phyloP scores from a whole-genome alignment of 148 eudicot species.

The Cornus florida region DNA sequence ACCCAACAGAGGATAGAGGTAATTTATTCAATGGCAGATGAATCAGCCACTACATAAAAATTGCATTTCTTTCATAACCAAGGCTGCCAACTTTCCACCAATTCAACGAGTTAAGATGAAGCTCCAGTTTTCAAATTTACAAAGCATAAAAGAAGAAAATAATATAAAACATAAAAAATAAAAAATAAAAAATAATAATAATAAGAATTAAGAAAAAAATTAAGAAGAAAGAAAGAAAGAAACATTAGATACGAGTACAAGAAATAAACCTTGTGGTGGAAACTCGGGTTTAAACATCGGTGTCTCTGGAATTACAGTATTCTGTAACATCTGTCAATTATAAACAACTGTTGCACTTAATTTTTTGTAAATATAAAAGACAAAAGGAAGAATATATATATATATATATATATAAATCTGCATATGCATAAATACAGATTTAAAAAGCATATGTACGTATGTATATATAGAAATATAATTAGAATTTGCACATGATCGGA shows the following conservation, averaged over 20 bases:
- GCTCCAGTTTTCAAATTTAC: neutral
- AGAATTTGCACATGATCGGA: conserved; percentile 13
- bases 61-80: neutral
- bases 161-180: neutral
- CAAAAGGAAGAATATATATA: neutral
- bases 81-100: neutral
- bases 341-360: neutral
- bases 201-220: no score
- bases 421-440: neutral
- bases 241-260: neutral
- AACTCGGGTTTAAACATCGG: conserved; percentile 94
- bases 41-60: neutral
- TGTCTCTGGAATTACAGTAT: conserved; percentile 86
- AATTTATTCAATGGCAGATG: neutral
- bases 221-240: neutral
- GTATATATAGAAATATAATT: no score
- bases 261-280: conserved; percentile 85
- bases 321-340: conserved; percentile 60
- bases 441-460: no score
- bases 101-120: neutral
- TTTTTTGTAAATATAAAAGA: neutral
- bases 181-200: no score
- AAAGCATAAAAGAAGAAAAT: neutral
- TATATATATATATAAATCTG: no score
- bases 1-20: neutral